Evolutionary conservation across 352 stramenopile species (phyloP).

Genomic region (Peronospora farinosa): DNA sequence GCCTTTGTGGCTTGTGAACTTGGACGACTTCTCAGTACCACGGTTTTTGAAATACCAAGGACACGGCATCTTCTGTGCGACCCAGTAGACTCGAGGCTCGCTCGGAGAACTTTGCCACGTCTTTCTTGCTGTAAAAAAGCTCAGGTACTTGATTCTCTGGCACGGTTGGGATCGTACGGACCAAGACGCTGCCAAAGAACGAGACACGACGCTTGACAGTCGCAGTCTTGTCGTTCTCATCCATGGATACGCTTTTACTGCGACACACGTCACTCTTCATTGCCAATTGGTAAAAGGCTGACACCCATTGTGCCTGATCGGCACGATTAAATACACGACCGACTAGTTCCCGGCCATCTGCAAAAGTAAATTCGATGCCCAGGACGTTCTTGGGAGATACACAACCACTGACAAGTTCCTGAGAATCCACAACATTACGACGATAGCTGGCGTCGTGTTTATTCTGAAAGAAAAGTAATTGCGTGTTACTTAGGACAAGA

Average conservation of each 20-base stretch:
- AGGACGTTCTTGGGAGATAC: constrained; percentile 42
- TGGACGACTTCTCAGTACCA: constrained; percentile 13
- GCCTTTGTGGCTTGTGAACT: neutral
- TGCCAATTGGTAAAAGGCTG: constrained; percentile 53
- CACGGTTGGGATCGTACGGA: constrained; percentile 51
- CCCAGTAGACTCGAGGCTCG: constrained; percentile 43
- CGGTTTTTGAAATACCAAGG: constrained; percentile 31
- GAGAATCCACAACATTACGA: constrained; percentile 33
- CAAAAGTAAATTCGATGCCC: constrained; percentile 39
- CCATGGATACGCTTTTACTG: constrained; percentile 24
- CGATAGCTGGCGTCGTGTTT: constrained; percentile 49
- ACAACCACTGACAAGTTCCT: constrained; percentile 35
- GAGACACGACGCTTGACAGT: constrained; percentile 42
- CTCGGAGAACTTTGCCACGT: constrained; percentile 55
- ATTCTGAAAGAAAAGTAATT: constrained; percentile 44
- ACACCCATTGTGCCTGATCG: constrained; percentile 57
- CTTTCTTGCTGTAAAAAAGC: constrained; percentile 60
- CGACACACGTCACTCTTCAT: constrained; percentile 36
- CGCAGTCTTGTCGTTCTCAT: constrained; percentile 24
- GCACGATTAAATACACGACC: constrained; percentile 45
- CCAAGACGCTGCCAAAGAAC: constrained; percentile 52
- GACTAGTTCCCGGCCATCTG: constrained; percentile 41
- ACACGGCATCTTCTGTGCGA: constrained; percentile 54
- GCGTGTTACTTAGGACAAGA: constrained; percentile 38
- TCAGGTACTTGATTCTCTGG: constrained; percentile 42